Conservation (phyloP, 495 filamentous ascomycete species). For the Lasiosphaeria hispida region DNA sequence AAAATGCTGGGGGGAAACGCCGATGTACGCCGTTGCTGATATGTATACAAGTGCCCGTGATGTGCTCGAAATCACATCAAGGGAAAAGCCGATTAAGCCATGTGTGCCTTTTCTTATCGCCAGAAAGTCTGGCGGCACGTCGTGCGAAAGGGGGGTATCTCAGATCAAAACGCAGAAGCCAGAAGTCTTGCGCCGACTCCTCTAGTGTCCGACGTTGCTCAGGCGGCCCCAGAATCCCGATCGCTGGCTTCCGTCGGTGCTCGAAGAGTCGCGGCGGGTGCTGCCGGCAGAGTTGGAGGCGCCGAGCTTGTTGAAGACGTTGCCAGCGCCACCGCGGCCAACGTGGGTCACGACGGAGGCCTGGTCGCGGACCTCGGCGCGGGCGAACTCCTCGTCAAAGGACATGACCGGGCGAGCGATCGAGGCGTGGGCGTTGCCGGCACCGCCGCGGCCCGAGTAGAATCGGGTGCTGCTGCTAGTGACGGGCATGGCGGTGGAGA, state of each 20-base stretch:
- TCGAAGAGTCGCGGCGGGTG: constrained; percentile 33
- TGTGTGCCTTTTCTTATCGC: no score
- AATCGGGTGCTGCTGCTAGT: constrained; percentile 54
- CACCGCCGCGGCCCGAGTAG: constrained; percentile 82
- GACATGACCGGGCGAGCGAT: constrained; percentile 70
- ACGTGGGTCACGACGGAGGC: constrained; percentile 64
- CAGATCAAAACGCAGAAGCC: neutral
- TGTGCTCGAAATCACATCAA: no score
- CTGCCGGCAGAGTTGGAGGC: constrained; percentile 10
- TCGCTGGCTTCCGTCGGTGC: constrained; percentile 24
- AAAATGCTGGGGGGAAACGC: neutral
- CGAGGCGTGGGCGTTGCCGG: constrained; percentile 76
- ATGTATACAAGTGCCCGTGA: neutral
- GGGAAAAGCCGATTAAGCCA: no score
- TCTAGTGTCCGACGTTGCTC: constrained; percentile 13
- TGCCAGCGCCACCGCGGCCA: constrained; percentile 87
- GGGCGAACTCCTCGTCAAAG: constrained; percentile 88
- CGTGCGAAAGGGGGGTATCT: neutral
- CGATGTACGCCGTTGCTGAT: neutral
- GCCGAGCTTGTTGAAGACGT: constrained; percentile 48
- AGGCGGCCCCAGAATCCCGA: constrained; percentile 16
- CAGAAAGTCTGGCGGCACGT: neutral
- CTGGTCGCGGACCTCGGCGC: constrained; percentile 56
- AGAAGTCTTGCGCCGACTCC: no score
- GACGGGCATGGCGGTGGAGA: constrained; percentile 12